phyloP scores from a whole-genome alignment of 139 green algal species.

The Coelastrella sp. region DNA sequence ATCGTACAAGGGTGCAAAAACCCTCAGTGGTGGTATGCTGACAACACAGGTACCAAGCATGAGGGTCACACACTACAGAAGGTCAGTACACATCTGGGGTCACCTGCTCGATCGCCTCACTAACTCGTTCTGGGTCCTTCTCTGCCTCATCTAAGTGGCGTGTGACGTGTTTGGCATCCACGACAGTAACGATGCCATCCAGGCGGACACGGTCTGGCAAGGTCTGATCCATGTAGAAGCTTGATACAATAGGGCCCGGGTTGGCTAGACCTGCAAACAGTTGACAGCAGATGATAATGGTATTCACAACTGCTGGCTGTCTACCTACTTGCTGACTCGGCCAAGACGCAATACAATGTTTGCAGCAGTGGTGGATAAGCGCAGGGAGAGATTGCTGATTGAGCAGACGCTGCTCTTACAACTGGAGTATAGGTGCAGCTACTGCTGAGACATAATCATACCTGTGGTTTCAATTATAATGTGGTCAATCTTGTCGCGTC shows the following conservation, averaged over 20 bases:
- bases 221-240: constrained; percentile 86
- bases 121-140: constrained; percentile 79
- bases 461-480: constrained; percentile 97
- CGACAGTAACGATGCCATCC: constrained; percentile 91
- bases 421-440: not conserved
- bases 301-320: too few relatives aligned
- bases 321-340: too few relatives aligned
- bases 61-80: too few relatives aligned
- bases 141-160: constrained; percentile 73
- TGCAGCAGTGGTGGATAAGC: too few relatives aligned
- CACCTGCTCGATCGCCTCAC: constrained; percentile 95
- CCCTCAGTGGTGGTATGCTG: too few relatives aligned
- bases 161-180: constrained; percentile 72
- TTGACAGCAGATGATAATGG: too few relatives aligned
- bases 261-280: constrained; percentile 85
- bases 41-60: too few relatives aligned
- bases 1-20: too few relatives aligned
- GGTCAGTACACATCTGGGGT: not conserved
- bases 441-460: not conserved
- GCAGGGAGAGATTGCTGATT: too few relatives aligned
- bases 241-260: constrained; percentile 93
- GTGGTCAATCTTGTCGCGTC: constrained; percentile 87
- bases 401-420: too few relatives aligned
- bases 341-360: too few relatives aligned
- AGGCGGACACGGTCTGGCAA: constrained; percentile 67